Conservation (phyloP, 768 basidiomycete genomes). For the Mycena rosella region DNA sequence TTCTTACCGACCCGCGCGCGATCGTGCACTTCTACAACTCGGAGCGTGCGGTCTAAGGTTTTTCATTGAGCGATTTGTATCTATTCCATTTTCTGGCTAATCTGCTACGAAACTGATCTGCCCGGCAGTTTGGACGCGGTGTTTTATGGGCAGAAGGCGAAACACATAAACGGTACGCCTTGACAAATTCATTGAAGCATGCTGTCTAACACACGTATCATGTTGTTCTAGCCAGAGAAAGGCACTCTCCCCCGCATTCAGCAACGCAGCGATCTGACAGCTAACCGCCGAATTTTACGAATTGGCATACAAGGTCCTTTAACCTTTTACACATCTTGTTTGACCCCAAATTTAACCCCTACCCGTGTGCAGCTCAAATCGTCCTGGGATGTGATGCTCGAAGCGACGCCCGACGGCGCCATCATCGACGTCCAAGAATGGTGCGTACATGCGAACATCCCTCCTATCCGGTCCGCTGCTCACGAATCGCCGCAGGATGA, state of each 20-base stretch:
- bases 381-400: slow-evolving; percentile 31
- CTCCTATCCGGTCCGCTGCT: slow-evolving; percentile 7
- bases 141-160: slow-evolving; percentile 39
- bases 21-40: slow-evolving; percentile 39
- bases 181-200: too few relatives aligned
- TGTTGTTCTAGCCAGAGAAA: slow-evolving; percentile 48
- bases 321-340: background rate
- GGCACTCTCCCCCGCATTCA: too few relatives aligned
- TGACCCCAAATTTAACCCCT: background rate
- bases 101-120: too few relatives aligned
- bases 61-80: slow-evolving; percentile 3
- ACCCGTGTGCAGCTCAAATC: slow-evolving; percentile 23
- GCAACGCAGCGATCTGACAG: slow-evolving; percentile 53
- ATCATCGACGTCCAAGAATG: slow-evolving; percentile 54
- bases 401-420: slow-evolving; percentile 13
- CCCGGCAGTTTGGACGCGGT: slow-evolving; percentile 29
- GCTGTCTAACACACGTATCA: background rate
- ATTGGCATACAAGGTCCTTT: slow-evolving; percentile 56
- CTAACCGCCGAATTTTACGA: slow-evolving; percentile 55
- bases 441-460: slow-evolving; percentile 21
- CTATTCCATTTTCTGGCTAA: too few relatives aligned
- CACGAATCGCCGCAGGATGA: slow-evolving; percentile 48
- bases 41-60: slow-evolving; percentile 26
- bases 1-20: too few relatives aligned
- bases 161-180: slow-evolving; percentile 38